Percentiles rank a stretch among this genome's conserved stretches.
These are phyloP conservation scores for Erodium maritimum DNA, from an alignment of 345 rosid species.

Conservation along the genomic window DNA sequence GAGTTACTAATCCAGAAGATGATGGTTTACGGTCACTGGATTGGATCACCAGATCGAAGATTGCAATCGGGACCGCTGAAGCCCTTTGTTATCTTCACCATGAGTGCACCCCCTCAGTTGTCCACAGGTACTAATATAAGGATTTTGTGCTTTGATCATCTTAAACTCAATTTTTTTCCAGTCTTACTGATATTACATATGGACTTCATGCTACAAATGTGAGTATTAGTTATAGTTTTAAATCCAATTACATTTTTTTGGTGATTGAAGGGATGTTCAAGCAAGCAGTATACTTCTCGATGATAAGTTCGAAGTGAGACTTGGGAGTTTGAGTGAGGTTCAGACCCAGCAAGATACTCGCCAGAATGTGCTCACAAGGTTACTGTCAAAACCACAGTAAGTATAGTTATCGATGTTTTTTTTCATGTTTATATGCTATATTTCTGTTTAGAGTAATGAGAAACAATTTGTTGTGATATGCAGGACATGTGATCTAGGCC, in stretches of 20 bases:
- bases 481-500: slow-evolving; percentile 44
- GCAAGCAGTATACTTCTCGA: slow-evolving; percentile 92
- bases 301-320: slow-evolving; percentile 88
- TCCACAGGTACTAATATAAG: slow-evolving; percentile 82
- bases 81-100: slow-evolving; percentile 76
- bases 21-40: slow-evolving; percentile 59
- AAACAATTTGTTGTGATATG: slow-evolving; percentile 12
- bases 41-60: slow-evolving; percentile 90
- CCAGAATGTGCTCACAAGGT: slow-evolving; percentile 46
- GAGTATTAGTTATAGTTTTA: neutral
- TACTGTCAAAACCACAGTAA: slow-evolving; percentile 65
- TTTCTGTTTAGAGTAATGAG: neutral
- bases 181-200: too few relatives aligned
- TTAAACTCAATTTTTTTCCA: too few relatives aligned
- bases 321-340: slow-evolving; percentile 76
- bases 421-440: too few relatives aligned
- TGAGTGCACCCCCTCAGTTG: slow-evolving; percentile 77
- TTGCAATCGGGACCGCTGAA: slow-evolving; percentile 84
- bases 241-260: slow-evolving; percentile 6
- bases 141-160: too few relatives aligned
- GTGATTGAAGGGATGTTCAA: slow-evolving; percentile 68
- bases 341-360: slow-evolving; percentile 49
- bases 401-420: too few relatives aligned
- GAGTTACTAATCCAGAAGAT: slow-evolving; percentile 35
- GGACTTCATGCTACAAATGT: too few relatives aligned